These are phyloP conservation scores for Pestalotiopsis sp. DNA, from an alignment of 2,329 filamentous ascomycete species.

Conservation along the genomic window DNA sequence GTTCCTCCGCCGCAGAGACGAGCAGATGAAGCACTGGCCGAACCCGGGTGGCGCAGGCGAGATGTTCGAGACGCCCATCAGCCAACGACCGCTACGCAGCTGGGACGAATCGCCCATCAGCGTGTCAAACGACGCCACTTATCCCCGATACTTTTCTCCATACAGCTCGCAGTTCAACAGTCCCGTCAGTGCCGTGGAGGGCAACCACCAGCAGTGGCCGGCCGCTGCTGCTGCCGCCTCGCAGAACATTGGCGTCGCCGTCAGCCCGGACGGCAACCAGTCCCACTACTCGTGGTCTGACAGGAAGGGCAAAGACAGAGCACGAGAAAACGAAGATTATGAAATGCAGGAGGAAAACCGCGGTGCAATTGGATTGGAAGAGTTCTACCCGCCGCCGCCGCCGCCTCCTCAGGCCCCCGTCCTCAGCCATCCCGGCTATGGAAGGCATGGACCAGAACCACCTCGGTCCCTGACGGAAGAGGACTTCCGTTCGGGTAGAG, in stretches of 20 bases:
- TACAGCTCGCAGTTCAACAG: slow-evolving; percentile 64
- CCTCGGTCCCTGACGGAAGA: slow-evolving; percentile 6
- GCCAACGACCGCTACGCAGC: slow-evolving; percentile 53
- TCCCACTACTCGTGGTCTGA: slow-evolving; percentile 31
- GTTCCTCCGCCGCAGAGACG: slow-evolving; percentile 51
- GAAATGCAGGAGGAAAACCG: slow-evolving; percentile 52
- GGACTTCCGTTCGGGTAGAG: slow-evolving; percentile 3
- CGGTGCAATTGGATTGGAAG: slow-evolving; percentile 30
- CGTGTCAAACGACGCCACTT: slow-evolving; percentile 40
- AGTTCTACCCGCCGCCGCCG: slow-evolving; percentile 19
- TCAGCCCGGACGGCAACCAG: slow-evolving; percentile 41
- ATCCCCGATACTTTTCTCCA: slow-evolving; percentile 58
- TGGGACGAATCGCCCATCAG: slow-evolving; percentile 59
- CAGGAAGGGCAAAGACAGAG: slow-evolving; percentile 45
- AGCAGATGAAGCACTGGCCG: slow-evolving; percentile 47
- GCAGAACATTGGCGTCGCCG: slow-evolving; percentile 45
- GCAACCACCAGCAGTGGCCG: slow-evolving; percentile 40
- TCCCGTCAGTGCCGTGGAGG: slow-evolving; percentile 51
- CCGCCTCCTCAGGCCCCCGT: slow-evolving; percentile 40
- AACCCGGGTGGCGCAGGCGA: slow-evolving; percentile 37
- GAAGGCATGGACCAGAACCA: slow-evolving; percentile 34
- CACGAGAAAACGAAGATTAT: slow-evolving; percentile 32
- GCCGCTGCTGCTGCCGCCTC: slow-evolving; percentile 26
- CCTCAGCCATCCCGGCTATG: slow-evolving; percentile 50
- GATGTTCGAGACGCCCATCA: slow-evolving; percentile 56